Evolutionary conservation across 2,329 filamentous ascomycete genomes (phyloP).

Genomic region (Phymatotrichopsis omnivora): DNA sequence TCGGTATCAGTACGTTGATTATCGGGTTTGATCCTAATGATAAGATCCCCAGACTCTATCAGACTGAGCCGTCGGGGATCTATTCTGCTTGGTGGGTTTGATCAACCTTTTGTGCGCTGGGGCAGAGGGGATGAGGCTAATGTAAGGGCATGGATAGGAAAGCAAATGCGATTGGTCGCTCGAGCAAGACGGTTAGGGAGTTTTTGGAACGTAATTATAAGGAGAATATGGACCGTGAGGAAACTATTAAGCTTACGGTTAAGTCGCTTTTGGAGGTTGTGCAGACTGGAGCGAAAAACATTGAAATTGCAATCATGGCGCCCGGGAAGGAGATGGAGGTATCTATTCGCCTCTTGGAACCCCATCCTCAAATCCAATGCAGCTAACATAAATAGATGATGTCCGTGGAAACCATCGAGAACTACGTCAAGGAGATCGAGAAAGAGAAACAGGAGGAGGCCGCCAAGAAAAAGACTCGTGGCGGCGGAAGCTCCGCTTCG

Average conservation of each 20-base stretch:
- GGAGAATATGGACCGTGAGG: constrained; percentile 91
- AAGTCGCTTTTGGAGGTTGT: constrained; percentile 97
- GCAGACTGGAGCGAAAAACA: constrained; percentile 98
- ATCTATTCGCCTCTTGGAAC: background rate
- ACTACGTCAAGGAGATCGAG: constrained; percentile 97
- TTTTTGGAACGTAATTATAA: constrained; percentile 99
- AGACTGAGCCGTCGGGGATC: constrained; percentile 98
- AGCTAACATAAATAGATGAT: constrained; percentile 49
- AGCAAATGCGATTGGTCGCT: constrained; percentile 95
- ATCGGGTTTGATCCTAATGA: constrained; percentile 97
- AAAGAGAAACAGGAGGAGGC: constrained; percentile 99
- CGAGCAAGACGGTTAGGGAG: constrained; percentile 96
- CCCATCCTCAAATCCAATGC: background rate
- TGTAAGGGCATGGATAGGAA: constrained; percentile 63
- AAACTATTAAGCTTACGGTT: constrained; percentile 92
- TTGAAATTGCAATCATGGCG: constrained; percentile 97
- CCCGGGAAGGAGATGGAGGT: constrained; percentile 74
- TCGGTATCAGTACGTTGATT: constrained; percentile 94
- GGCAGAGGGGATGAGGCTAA: constrained; percentile 15
- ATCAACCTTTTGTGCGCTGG: background rate
- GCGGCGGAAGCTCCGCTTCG: constrained; percentile 33
- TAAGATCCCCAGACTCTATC: constrained; percentile 80
- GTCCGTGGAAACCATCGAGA: constrained; percentile 89
- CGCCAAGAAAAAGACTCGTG: constrained; percentile 85
- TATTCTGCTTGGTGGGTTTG: constrained; percentile 88